phyloP scores from a whole-genome alignment of 1,284 basidiomycete species.

The Cutaneotrichosporon cutaneum region DNA sequence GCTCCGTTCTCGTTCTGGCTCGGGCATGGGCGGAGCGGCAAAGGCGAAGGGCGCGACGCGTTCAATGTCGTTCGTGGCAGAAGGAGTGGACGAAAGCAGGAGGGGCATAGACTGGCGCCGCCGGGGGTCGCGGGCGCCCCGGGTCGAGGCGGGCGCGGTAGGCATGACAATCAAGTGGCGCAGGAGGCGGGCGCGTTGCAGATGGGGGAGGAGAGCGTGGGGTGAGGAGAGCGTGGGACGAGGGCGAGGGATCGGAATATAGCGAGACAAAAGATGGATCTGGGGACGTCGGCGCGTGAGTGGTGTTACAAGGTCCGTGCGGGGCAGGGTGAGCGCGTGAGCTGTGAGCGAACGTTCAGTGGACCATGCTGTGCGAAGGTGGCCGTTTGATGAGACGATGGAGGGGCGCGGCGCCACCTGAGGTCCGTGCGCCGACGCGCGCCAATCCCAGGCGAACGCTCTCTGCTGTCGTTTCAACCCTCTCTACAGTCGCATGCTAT shows the following conservation, averaged over 20 bases:
- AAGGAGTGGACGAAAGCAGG: neutral
- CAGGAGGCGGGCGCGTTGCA: neutral
- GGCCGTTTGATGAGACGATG: neutral
- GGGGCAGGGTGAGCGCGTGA: neutral
- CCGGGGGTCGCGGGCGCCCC: neutral
- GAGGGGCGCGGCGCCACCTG: neutral
- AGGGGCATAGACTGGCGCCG: neutral
- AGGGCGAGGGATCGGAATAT: neutral
- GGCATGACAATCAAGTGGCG: neutral
- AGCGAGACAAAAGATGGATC: neutral
- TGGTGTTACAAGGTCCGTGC: neutral
- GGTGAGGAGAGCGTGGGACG: neutral
- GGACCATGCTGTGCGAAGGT: too few relatives aligned
- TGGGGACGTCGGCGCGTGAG: neutral
- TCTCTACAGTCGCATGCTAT: too few relatives aligned
- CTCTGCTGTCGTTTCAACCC: too few relatives aligned
- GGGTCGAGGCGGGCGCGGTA: neutral
- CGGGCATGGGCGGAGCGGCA: neutral
- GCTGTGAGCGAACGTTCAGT: too few relatives aligned
- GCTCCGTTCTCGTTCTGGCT: neutral
- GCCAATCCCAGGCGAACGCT: too few relatives aligned
- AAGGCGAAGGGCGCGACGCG: constrained; percentile 3
- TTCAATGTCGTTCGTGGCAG: neutral
- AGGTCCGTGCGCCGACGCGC: neutral
- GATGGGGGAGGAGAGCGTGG: neutral